Conservation (phyloP, 2,329 filamentous ascomycete species). For the Colletotrichum phormii region DNA sequence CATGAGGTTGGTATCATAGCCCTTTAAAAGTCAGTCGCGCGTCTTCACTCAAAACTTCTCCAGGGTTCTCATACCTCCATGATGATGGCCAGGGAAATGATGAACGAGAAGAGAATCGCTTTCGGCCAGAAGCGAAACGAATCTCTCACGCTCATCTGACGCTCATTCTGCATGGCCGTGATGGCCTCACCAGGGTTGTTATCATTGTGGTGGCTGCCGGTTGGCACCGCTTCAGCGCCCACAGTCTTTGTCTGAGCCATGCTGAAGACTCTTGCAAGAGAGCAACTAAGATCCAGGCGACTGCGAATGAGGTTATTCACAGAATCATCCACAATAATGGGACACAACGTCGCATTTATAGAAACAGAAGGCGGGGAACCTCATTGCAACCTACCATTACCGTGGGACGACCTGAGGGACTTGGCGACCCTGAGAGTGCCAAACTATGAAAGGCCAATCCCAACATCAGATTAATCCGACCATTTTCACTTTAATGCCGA, state of each 20-base stretch:
- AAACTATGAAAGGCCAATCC: constrained; percentile 11
- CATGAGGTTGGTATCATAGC: constrained; percentile 51
- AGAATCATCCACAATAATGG: neutral
- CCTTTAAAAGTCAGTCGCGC: constrained; percentile 38
- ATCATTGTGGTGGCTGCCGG: constrained; percentile 26
- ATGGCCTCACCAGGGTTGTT: constrained; percentile 25
- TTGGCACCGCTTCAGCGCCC: constrained; percentile 24
- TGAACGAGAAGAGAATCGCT: constrained; percentile 38
- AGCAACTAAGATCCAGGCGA: neutral
- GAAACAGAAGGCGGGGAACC: constrained; percentile 4
- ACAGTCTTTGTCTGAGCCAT: constrained; percentile 32
- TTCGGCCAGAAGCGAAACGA: constrained; percentile 40
- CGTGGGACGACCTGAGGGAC: neutral
- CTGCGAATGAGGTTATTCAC: constrained; percentile 28
- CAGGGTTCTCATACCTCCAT: constrained; percentile 39
- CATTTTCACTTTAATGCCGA: constrained; percentile 11
- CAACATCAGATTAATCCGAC: constrained; percentile 9
- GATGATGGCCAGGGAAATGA: constrained; percentile 43
- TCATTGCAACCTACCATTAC: neutral
- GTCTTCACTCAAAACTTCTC: neutral
- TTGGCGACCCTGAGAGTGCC: neutral
- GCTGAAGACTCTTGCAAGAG: neutral
- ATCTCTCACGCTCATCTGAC: constrained; percentile 38
- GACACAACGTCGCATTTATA: constrained; percentile 27
- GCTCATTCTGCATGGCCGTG: constrained; percentile 38